Conservation (phyloP, 2,329 filamentous ascomycete species). For the Aspergillus awamori region DNA sequence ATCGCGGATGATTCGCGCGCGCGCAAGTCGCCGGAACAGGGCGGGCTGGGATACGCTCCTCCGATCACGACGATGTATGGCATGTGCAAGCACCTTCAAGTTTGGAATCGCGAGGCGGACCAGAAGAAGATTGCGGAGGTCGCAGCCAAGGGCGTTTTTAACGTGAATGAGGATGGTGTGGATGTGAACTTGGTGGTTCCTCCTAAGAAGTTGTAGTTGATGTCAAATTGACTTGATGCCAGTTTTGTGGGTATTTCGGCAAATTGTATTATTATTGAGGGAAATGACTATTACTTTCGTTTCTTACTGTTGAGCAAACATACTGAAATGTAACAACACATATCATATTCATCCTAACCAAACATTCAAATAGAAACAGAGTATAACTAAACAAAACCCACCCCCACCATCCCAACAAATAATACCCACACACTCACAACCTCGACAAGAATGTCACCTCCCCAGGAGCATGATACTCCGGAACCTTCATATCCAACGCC, state of each 20-base stretch:
- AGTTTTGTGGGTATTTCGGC: neutral
- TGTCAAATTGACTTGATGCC: neutral
- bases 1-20: constrained; percentile 36
- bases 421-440: neutral
- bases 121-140: constrained; percentile 15
- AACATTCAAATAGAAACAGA: no score
- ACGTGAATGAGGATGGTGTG: constrained; percentile 19
- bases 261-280: no score
- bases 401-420: neutral
- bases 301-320: no score
- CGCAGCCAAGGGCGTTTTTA: constrained; percentile 19
- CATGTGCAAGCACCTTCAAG: constrained; percentile 35
- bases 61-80: constrained; percentile 37
- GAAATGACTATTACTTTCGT: no score
- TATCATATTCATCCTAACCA: no score
- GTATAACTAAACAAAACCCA: neutral
- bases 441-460: constrained; percentile 36
- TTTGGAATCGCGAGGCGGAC: constrained; percentile 37
- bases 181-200: constrained; percentile 24
- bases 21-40: constrained; percentile 27
- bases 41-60: constrained; percentile 38
- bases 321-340: no score
- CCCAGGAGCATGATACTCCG: constrained; percentile 60
- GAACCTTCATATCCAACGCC: constrained; percentile 76
- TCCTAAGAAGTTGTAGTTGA: constrained; percentile 17